A percentile compares a stretch with the other conserved stretches of the same genome.
These are phyloP conservation scores for Warburgia ugandensis DNA, from an alignment of 164 flowering plant genomes.

Conservation along the genomic window DNA sequence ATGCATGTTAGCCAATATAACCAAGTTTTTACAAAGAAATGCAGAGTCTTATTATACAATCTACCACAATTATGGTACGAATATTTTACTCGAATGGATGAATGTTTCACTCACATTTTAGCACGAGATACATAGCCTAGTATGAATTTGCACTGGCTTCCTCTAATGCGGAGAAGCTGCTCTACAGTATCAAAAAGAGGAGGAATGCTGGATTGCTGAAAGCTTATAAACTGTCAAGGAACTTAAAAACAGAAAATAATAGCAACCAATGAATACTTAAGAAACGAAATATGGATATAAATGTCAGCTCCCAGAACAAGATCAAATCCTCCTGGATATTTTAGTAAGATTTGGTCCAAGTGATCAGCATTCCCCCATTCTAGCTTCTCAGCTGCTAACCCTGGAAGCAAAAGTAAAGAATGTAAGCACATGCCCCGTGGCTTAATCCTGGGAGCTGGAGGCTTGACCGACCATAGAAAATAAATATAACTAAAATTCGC, in stretches of 20 bases:
- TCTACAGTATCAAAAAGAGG: constrained; percentile 69
- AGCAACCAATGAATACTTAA: not conserved
- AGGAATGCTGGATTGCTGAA: constrained; percentile 79
- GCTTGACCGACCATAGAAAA: no score
- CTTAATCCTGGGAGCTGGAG: no score
- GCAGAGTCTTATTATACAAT: not conserved
- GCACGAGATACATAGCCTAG: constrained; percentile 80
- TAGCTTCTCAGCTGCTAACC: constrained; percentile 55
- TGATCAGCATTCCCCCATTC: constrained; percentile 87
- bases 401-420: constrained; percentile 35
- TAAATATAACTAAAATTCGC: no score
- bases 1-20: not conserved
- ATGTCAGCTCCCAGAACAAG: constrained; percentile 97
- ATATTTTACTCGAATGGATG: not conserved
- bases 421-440: no score
- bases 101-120: constrained; percentile 43
- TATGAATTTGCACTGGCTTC: constrained; percentile 62
- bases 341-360: constrained; percentile 37
- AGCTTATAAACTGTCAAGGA: constrained; percentile 69
- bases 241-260: not conserved
- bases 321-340: constrained; percentile 65
- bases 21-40: no score
- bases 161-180: constrained; percentile 36
- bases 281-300: constrained; percentile 56
- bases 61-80: not conserved